These are phyloP conservation scores for Farysia itapuensis DNA, from an alignment of 1,284 basidiomycete species.

Conservation along the genomic window DNA sequence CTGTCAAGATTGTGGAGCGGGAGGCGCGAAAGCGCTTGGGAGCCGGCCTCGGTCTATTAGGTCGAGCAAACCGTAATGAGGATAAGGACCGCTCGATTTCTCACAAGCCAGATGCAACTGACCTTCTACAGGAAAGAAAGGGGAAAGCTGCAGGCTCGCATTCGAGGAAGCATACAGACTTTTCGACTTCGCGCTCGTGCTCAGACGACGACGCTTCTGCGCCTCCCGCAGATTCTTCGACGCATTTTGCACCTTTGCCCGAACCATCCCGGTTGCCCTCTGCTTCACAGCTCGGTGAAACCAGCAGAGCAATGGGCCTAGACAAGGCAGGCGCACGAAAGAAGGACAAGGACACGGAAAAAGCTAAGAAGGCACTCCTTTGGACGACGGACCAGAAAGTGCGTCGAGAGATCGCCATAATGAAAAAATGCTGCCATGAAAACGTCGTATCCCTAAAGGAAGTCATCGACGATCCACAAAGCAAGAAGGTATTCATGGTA, in stretches of 20 bases:
- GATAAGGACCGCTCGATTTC: constrained; percentile 9
- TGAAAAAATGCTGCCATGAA: constrained; percentile 86
- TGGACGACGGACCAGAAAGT: constrained; percentile 58
- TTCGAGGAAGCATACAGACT: not conserved
- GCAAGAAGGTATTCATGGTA: constrained; percentile 91
- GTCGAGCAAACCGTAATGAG: constrained; percentile 18
- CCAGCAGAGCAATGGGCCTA: constrained; percentile 38
- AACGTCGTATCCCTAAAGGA: constrained; percentile 89
- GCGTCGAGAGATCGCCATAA: constrained; percentile 79
- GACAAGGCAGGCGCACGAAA: constrained; percentile 35
- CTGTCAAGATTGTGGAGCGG: constrained; percentile 58
- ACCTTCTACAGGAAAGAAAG: not conserved
- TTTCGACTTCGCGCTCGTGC: not conserved
- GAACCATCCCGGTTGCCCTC: constrained; percentile 4
- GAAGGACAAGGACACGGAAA: constrained; percentile 43
- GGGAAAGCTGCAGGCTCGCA: not conserved
- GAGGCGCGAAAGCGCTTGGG: constrained; percentile 52
- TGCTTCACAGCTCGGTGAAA: constrained; percentile 30
- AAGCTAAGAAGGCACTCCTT: constrained; percentile 40
- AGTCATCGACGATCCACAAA: constrained; percentile 90
- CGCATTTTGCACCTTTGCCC: constrained; percentile 21
- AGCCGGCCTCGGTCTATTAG: constrained; percentile 18
- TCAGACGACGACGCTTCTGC: not conserved
- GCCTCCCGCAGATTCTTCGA: constrained; percentile 2
- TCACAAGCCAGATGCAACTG: not conserved